These are phyloP conservation scores for Rutidosis leptorrhynchoides DNA, from an alignment of 129 eudicot genomes.

Conservation along the genomic window DNA sequence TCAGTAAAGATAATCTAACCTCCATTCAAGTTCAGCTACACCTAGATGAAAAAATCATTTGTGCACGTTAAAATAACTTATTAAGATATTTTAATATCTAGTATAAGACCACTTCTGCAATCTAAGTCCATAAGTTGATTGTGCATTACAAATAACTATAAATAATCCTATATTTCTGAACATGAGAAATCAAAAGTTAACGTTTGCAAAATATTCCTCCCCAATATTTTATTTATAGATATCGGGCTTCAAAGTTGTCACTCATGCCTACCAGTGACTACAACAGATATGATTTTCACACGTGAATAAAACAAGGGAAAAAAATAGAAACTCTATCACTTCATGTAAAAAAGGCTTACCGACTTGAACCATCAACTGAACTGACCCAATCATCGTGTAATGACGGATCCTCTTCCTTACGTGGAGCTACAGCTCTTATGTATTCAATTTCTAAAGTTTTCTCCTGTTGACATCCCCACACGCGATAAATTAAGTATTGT, in stretches of 20 bases:
- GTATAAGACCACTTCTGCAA: background rate
- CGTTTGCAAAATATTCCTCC: background rate
- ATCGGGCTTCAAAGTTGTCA: background rate
- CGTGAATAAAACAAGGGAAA: background rate
- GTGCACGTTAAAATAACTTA: background rate
- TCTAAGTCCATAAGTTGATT: background rate
- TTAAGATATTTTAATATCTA: background rate
- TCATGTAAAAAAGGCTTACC: slow-evolving; percentile 39
- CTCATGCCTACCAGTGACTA: background rate
- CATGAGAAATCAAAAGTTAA: background rate
- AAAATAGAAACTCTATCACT: background rate
- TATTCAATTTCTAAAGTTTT: slow-evolving; percentile 81
- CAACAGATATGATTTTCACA: background rate
- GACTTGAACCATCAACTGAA: slow-evolving; percentile 83
- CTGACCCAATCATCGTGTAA: slow-evolving; percentile 97
- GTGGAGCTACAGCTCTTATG: slow-evolving; percentile 79
- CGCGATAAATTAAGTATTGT: slow-evolving; percentile 14
- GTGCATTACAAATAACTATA: background rate
- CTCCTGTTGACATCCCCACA: slow-evolving; percentile 54
- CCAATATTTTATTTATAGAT: background rate
- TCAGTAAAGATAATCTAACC: slow-evolving; percentile 4
- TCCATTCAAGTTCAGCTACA: slow-evolving; percentile 3
- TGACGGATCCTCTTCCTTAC: slow-evolving; percentile 84
- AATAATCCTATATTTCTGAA: background rate
- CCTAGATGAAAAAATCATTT: background rate